Base-by-base conservation (phyloP, 2,329 filamentous ascomycete genomes). In the Diaporthe nobilis region DNA sequence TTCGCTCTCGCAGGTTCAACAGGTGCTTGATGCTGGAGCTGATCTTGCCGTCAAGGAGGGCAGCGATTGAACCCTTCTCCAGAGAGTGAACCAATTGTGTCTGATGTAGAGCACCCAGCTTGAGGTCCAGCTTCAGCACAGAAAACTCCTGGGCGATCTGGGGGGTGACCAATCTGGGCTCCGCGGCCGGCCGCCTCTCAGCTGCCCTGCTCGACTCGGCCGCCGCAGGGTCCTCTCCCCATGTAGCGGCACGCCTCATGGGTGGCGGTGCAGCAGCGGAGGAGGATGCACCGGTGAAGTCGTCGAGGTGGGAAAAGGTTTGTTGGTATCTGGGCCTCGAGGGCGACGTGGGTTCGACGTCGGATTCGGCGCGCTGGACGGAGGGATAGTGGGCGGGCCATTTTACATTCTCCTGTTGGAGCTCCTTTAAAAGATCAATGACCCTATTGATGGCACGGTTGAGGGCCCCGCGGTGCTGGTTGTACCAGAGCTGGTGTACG, bases 361-460 rank as follows among this genome's bases (percentile, higher is more conserved):
- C 80, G 76, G 82, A 77, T 71, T 90, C 88, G 47, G 90, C 82
- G 78, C 92, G 88, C 82, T 95, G 92, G 4, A 96, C 92, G 2
- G 96, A 95, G 72, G 97, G 97, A 83, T 99, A 99, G 82, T 97
- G 94, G 44, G 96, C 96, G 1, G 97, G 97, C 97, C 97, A 98
- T 81, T 92, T 91, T 20, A 93, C 87, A 81, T 99, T 99, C 90
- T 95, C 97, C 77, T 96, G 90, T 84, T 98, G 96, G 75, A 99
- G 89, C 76, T 91, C 92, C 83, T 94, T 93, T 78, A 99, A 86
- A 2, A 95, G 91, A 76, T 98, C 95, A 75, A 98, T 91, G 12
- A 96, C 96, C 79, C 92, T 92, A 81, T 93, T 94, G 82, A 99
- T 98, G 20, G 95, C 94, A 76, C 96, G 93, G 58, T 92, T 95